A percentile compares a stretch with the other conserved stretches of the same genome.
Evolutionary conservation across 352 stramenopile species (phyloP).

Genomic region (Blastocystis sp.): DNA sequence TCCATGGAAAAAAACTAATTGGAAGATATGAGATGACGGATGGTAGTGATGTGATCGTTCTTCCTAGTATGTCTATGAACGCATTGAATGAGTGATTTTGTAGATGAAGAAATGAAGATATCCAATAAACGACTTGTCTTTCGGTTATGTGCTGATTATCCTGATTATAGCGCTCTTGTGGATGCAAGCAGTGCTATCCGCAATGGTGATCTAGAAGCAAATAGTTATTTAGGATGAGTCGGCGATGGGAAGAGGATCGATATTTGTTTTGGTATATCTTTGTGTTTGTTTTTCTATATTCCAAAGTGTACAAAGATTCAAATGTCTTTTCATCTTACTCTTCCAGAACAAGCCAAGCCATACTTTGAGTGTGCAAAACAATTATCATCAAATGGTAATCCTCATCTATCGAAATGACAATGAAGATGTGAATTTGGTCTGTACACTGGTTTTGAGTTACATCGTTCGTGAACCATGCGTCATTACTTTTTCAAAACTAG

Average conservation of each 20-base stretch:
- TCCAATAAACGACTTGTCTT: constrained; percentile 54
- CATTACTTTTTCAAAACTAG: neutral
- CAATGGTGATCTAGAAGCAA: neutral
- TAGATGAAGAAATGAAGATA: constrained; percentile 16
- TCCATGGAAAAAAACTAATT: constrained; percentile 33
- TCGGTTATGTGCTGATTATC: neutral
- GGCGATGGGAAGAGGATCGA: neutral
- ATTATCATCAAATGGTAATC: neutral
- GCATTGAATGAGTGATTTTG: neutral
- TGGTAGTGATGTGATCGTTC: constrained; percentile 4
- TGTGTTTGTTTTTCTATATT: neutral
- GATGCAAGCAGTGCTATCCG: neutral
- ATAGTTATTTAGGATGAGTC: neutral
- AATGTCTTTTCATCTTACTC: constrained; percentile 31
- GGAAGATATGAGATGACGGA: constrained; percentile 36
- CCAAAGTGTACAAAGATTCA: neutral
- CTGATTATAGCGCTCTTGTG: neutral
- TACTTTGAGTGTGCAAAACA: neutral
- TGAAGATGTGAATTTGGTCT: constrained; percentile 28
- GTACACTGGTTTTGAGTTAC: constrained; percentile 13
- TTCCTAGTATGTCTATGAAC: neutral
- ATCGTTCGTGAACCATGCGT: neutral
- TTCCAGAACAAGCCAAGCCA: neutral
- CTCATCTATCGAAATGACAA: neutral
- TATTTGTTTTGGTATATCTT: neutral